Base-by-base conservation (phyloP, 768 basidiomycete species). In the Cystoderma amianthinum region DNA sequence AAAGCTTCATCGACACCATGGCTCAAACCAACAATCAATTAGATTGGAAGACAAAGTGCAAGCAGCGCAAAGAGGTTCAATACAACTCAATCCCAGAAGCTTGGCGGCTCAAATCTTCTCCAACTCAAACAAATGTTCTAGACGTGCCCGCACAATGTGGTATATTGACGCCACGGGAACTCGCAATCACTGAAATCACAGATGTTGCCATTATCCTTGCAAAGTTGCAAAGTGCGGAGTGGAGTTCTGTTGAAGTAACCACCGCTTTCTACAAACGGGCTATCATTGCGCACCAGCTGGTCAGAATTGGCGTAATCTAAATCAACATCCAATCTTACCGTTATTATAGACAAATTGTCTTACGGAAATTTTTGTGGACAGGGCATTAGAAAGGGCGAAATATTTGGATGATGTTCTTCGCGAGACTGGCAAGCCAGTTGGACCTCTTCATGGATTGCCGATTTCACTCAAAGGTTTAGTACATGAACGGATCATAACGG, bases 231-330 rank as follows among this genome's bases (percentile, higher is more conserved):
- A 55, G 48, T 1, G 63, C 61, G 2, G 56, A 67, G 43, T 82
- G 75, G 74, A 65, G 76, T 1, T 68, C 79, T 1, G 70, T 76
- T 2, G 69, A 73, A 16, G 80, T 82, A 5, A 76, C 76, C 0
- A 70, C 60, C 0, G 80, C 82, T 0, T 84, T 76, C 55, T 79
- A 71, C 57, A 82, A 83, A 54, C 65, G 81, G 5, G 83, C 83
- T 1, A 68, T 80, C 23, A 54, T 85, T 20, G 82, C 82, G 2
- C 82, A 86, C 10, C 81, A 84, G 52, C 57, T 84, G 21, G 79
- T 81, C 48, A 47, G 67, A 51, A 32, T n/a, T n/a, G 15, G 4
- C 15, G 25, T 17, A 16, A 24, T 24, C 22, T 28, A 23, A 9
- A 7, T 22, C 1, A 10, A 7, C 22, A 19, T 40, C 32, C 9